Evolutionary conservation across 2,329 filamentous ascomycete genomes (phyloP), one percentile per base, ranked within the genome.

Genomic region (Diaporthe sp.): DNA sequence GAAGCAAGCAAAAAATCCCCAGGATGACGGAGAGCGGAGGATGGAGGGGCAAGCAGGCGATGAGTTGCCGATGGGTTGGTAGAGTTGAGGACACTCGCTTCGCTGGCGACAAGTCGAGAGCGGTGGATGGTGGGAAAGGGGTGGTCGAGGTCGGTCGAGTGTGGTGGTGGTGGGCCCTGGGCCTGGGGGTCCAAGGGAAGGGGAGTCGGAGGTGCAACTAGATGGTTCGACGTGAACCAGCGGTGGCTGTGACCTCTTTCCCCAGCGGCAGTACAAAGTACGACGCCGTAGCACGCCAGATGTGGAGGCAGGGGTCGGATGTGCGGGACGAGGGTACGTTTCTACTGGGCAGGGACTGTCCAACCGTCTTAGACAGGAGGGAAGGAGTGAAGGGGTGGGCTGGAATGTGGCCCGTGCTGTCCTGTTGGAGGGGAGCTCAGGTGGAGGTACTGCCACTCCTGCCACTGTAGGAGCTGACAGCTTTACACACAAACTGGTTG

Each of bases 71-170:
- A 64, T 64, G 58, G n/a, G n/a, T n/a, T n/a, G n/a, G n/a, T n/a
- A n/a, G n/a, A 64, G 38, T 22, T 52, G 64, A 68, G 47, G 64
- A 68, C 47, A 40, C 47, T 68, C 64, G 64, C 47, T 68, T 68
- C 33, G 64, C 47, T 54, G 64, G 64, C 64, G 64, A 54, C 28
- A 3, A 50, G 40, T n/a, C 8, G n/a, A 57, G 30, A 57, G 30
- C 54, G 30, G 45, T 28, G 45, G 64, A 38, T 40, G 61, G 64
- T 68, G 64, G 64, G 64, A 68, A 68, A 68, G 64, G 64, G 64
- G 45, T 47, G 64, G 60, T 67, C 30, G 64, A 67, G 33, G 50
- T 54, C 42, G n/a, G 58, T 45, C 38, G 58, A 45, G 55, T n/a
- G n/a, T n/a, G n/a, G 55, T 61, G 35, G 35, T 60, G 57, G 57